Evolutionary conservation across 129 eudicot species (phyloP), one percentile per base, ranked within the genome.

Genomic region (Rutidosis leptorrhynchoides): DNA sequence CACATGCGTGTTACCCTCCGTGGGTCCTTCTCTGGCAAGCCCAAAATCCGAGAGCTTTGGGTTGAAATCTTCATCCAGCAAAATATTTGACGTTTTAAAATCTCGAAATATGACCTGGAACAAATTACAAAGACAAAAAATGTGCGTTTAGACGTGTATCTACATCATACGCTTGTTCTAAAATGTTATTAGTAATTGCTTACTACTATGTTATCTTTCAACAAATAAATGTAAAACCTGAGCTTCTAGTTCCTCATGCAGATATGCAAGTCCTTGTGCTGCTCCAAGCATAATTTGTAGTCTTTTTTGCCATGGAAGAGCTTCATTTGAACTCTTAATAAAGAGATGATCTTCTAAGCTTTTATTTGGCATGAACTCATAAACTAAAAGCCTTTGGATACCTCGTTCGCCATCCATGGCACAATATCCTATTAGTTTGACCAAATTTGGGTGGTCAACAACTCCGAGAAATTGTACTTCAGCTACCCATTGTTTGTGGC

Each of bases 41-140:
- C 98, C 98, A 61, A 92, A 92, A 57, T 92, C 98, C 7, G 98
- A 92, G 62, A 92, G 94, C 87, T 85, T 92, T 3, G 98, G 90
- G 58, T 83, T 73, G 62, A 85, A 92, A 54, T 88, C 79, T 54
- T 80, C 83, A 70, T 92, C 89, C 81, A 92, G 52, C 8, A 92
- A 77, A 65, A 92, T 87, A 76, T 92, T 88, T 42, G 98, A 88
- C 24, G 96, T 63, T 72, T 92, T 92, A 64, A 92, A 92, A 78
- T 92, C 98, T 59, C 97, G 88, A 76, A 73, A 91, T 76, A 91
- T 91, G 30, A 91, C 94, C 97, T 87, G 65, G 42, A 52, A 56
- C 29, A 28, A 61, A 42, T 40, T 40, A 74, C 11, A 59, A 58
- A 59, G 7, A 59, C 24, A 30, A 59, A 27, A 10, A 12, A 12